Evolutionary conservation across 2,329 filamentous ascomycete genomes (phyloP).

Genomic region (Lasiodiplodia sp.): DNA sequence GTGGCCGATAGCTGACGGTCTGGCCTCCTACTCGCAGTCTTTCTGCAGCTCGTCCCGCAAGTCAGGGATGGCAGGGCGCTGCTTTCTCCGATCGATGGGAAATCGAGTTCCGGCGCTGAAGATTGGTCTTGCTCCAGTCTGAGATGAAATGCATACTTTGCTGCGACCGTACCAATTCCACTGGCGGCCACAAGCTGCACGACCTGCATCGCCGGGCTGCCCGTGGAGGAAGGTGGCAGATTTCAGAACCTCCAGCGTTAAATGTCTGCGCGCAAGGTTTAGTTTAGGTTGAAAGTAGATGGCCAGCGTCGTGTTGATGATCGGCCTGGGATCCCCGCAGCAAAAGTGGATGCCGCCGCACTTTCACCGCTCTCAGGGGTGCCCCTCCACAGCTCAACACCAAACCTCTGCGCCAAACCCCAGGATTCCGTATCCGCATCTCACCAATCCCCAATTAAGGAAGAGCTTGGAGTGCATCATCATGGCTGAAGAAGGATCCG

Average conservation of each 20-base stretch:
- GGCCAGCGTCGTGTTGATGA: neutral
- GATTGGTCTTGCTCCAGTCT: too few species aligned
- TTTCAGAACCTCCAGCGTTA: neutral
- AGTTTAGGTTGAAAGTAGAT: too few species aligned
- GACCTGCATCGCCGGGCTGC: too few species aligned
- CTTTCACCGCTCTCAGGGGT: constrained; percentile 25
- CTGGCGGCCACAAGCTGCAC: too few species aligned
- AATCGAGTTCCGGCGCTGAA: too few species aligned
- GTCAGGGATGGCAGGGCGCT: too few species aligned
- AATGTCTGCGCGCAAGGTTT: too few species aligned
- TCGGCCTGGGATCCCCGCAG: constrained; percentile 13
- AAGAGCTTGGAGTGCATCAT: constrained; percentile 9
- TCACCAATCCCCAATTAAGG: neutral
- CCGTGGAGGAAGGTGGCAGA: neutral
- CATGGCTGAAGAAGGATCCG: constrained; percentile 23
- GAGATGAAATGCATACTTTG: too few species aligned
- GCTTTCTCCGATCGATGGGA: too few species aligned
- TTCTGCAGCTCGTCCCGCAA: too few species aligned
- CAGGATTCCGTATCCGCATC: neutral
- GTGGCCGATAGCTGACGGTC: neutral
- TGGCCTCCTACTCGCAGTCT: too few species aligned
- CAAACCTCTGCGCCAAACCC: constrained; percentile 7
- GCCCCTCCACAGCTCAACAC: constrained; percentile 22
- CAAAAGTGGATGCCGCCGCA: constrained; percentile 26
- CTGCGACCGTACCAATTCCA: too few species aligned